A percentile compares a stretch with the other conserved stretches of the same genome.
Conservation (phyloP, 257 asterid species). For the Solanum sparsipilum region DNA sequence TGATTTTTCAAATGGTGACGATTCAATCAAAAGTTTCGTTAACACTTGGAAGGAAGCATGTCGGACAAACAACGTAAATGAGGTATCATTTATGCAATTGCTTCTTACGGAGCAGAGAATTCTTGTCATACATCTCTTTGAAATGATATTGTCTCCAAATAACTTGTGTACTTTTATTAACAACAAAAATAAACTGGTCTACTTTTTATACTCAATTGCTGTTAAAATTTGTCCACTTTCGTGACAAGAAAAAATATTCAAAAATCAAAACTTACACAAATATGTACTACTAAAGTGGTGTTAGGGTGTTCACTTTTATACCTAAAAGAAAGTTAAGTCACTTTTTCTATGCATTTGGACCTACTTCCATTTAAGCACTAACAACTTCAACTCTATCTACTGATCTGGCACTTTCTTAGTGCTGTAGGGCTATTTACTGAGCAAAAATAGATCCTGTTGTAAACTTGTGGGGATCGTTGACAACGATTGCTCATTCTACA, state of each 20-base stretch:
- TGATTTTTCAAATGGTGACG: slow-evolving; percentile 26
- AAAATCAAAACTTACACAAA: neutral
- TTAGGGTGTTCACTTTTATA: neutral
- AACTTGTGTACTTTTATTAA: neutral
- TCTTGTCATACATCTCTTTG: neutral
- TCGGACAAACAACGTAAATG: slow-evolving; percentile 30
- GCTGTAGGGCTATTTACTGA: neutral
- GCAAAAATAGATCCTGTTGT: neutral
- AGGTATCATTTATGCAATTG: slow-evolving; percentile 35
- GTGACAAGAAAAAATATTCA: neutral
- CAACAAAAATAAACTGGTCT: neutral
- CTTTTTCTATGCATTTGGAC: neutral
- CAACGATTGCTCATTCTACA: neutral
- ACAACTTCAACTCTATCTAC: neutral
- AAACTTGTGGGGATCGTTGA: neutral
- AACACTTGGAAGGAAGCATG: slow-evolving; percentile 86
- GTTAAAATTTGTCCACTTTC: neutral
- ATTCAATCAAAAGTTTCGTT: slow-evolving; percentile 45
- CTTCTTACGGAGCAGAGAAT: neutral
- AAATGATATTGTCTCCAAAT: neutral
- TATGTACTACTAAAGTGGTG: neutral
- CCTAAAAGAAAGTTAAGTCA: neutral
- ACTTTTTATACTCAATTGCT: neutral
- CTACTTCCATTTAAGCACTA: neutral
- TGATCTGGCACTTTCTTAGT: neutral